Evolutionary conservation across 306 rosid genomes (phyloP).

Genomic region (Quercus agrifolia): DNA sequence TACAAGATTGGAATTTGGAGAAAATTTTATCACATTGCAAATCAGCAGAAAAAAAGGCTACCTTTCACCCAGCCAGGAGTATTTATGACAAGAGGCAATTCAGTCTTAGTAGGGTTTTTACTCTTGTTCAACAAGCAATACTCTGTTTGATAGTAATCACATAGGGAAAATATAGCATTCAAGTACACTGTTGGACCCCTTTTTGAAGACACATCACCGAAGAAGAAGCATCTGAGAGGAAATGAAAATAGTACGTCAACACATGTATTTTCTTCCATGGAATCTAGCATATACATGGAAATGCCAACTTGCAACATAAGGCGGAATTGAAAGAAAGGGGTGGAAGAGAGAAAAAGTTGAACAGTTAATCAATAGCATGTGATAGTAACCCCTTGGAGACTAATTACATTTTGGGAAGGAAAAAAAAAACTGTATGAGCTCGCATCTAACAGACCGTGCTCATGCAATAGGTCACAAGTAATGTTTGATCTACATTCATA

Average conservation of each 20-base stretch:
- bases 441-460: not conserved
- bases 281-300: not conserved
- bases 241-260: conserved; percentile 19
- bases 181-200: conserved; percentile 63
- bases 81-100: conserved; percentile 78
- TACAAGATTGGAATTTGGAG: not conserved
- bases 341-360: not conserved
- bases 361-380: conserved; percentile 1
- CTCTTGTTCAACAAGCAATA: conserved; percentile 31
- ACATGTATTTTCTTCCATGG: not conserved
- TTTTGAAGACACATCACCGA: conserved; percentile 80
- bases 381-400: not conserved
- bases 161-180: conserved; percentile 42
- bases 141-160: conserved; percentile 54
- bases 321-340: not conserved
- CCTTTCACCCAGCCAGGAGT: conserved; percentile 99
- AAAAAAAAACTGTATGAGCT: not conserved
- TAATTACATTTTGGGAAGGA: not conserved
- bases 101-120: conserved; percentile 33
- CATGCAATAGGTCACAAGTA: not conserved
- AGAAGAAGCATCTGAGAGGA: conserved; percentile 68
- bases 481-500: not conserved
- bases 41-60: conserved; percentile 18
- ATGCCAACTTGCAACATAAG: not conserved
- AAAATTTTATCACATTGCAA: conserved; percentile 4